Evolutionary conservation across 495 filamentous ascomycete species (phyloP), one percentile per base, ranked within the genome.

Genomic region (Aspergillus ellipticus): DNA sequence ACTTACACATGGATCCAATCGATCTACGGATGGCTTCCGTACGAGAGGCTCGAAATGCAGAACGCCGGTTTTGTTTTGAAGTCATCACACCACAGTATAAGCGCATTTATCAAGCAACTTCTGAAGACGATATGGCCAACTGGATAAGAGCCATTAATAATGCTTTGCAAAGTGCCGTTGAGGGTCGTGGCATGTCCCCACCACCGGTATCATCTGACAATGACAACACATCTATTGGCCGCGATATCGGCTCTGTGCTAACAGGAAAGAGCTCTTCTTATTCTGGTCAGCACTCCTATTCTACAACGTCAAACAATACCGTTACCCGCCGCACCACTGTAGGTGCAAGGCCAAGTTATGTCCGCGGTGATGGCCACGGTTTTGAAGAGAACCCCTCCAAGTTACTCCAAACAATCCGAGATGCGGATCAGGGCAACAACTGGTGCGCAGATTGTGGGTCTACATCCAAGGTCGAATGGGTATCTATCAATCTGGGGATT

Each of bases 141-240:
- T 99, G 94, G 94, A 97, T 99, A 60, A 81, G 85, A 17, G 89
- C 94, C 28, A 93, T 99, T 72, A 97, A 97, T 68, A 99, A 97
- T 66, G 94, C 94, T 16, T 77, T 97, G 28, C 94, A 97, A 65
- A 96, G 89, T 70, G 96, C 94, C 1, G 88, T 97, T 16, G 94
- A 99, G 74, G 86, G 88, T 5, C 83, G 87, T 57, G 85, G 83
- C 39, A 66, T 76, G 54, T 74, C 78, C 21, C 71, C 79, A 19
- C 69, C 64, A 56, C 73, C 65, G 5, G 41, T 62, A 9, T 73
- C 77, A 5, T 74, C 76, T 2, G 68, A 66, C 20, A 75, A 71
- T 19, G 81, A 87, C 35, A 69, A 68, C 33, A 71, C 68, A 28
- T 83, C 87, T 6, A 83, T 80, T 47, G 79, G 85, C 61, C 82